Evolutionary conservation across 2,329 filamentous ascomycete genomes (phyloP).

Genomic region (Aschersonia sp.): DNA sequence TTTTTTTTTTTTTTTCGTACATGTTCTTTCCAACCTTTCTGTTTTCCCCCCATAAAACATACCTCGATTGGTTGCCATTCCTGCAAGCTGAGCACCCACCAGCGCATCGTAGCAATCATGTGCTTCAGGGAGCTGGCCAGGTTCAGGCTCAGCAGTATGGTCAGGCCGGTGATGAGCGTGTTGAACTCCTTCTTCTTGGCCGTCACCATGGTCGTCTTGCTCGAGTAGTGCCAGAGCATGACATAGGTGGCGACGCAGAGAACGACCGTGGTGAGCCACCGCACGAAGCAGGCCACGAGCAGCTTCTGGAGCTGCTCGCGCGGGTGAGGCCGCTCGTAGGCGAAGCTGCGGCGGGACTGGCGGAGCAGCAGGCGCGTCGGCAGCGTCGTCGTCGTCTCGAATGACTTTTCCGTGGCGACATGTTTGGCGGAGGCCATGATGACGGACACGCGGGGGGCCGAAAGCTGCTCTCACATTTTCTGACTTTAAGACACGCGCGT

Average conservation of each 20-base stretch:
- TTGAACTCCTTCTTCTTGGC: slow-evolving; percentile 26
- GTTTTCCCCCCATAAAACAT: background rate
- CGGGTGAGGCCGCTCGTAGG: slow-evolving; percentile 8
- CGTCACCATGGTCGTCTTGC: slow-evolving; percentile 14
- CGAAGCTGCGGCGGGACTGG: slow-evolving; percentile 7
- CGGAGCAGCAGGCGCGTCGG: background rate
- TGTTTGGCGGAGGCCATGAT: background rate
- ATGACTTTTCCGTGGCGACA: background rate
- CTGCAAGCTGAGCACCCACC: slow-evolving; percentile 25
- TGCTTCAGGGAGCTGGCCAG: slow-evolving; percentile 26
- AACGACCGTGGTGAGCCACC: slow-evolving; percentile 15
- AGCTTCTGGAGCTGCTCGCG: slow-evolving; percentile 8
- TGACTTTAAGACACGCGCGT: too few relatives aligned
- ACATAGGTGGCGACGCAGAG: slow-evolving; percentile 14
- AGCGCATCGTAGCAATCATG: slow-evolving; percentile 28
- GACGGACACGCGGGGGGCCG: too few relatives aligned
- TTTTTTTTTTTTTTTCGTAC: background rate
- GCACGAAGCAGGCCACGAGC: slow-evolving; percentile 5
- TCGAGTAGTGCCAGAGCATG: slow-evolving; percentile 14
- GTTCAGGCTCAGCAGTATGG: slow-evolving; percentile 25
- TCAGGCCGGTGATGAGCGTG: slow-evolving; percentile 26
- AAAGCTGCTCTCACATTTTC: too few relatives aligned
- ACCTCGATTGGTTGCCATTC: slow-evolving; percentile 24
- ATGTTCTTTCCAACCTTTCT: too few relatives aligned
- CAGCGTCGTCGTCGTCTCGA: background rate